Conservation (phyloP, 2,329 filamentous ascomycete species). For the Xylariaceae sp. region DNA sequence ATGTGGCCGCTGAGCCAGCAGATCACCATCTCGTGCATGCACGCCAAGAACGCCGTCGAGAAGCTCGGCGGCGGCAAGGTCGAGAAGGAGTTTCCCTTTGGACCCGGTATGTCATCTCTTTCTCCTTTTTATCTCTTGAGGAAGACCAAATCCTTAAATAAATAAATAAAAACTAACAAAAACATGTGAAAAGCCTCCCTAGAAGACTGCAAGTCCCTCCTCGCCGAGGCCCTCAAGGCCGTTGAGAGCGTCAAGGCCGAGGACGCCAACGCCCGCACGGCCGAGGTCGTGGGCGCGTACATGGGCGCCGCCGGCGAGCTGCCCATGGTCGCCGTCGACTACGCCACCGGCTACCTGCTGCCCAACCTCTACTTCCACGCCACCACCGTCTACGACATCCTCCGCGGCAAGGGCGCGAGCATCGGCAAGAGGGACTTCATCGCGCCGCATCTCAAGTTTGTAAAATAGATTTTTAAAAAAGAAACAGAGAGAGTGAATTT, state of each 20-base stretch:
- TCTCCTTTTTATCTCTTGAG: background rate
- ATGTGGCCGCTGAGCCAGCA: slow-evolving; percentile 42
- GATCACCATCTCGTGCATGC: slow-evolving; percentile 25
- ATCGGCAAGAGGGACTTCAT: slow-evolving; percentile 56
- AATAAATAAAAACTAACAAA: background rate
- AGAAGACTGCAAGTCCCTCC: slow-evolving; percentile 32
- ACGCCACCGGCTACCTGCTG: slow-evolving; percentile 42
- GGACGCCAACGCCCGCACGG: slow-evolving; percentile 30
- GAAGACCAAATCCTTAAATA: background rate
- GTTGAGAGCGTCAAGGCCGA: slow-evolving; percentile 30
- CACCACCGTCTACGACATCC: slow-evolving; percentile 52
- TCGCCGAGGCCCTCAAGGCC: slow-evolving; percentile 28
- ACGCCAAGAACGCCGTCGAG: slow-evolving; percentile 29
- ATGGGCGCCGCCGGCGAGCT: slow-evolving; percentile 16
- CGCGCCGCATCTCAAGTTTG: slow-evolving; percentile 21
- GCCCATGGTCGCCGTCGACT: slow-evolving; percentile 32
- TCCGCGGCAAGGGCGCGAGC: slow-evolving; percentile 55
- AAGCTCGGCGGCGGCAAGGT: slow-evolving; percentile 31
- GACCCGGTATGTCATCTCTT: slow-evolving; percentile 24
- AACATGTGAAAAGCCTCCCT: slow-evolving; percentile 17
- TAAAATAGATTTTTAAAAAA: slow-evolving; percentile 3
- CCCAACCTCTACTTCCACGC: slow-evolving; percentile 63
- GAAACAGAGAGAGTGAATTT: background rate
- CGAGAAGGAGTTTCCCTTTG: slow-evolving; percentile 20
- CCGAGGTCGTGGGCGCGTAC: slow-evolving; percentile 1